Base-by-base conservation (phyloP, 1,284 basidiomycete genomes). In the Butyriboletus regius region DNA sequence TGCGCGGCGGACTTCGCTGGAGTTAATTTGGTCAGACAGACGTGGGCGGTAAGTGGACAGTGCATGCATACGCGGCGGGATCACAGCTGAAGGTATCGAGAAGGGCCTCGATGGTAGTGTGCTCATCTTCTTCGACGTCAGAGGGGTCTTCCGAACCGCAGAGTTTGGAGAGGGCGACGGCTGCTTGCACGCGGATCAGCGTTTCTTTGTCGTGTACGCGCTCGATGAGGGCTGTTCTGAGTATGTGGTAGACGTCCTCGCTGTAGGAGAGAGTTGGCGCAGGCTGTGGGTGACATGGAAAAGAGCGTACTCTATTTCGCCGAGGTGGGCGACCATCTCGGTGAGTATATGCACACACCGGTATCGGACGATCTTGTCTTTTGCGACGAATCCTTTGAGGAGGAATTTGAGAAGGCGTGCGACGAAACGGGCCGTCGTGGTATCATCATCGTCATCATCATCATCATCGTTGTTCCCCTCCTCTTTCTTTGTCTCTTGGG, bases 1-100 rank as follows among this genome's bases (percentile, higher is more conserved):
- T 0, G 91, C 88, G 20, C 91, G 82, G 13, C 95, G 89, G 8
- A 96, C 94, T 60, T 98, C 94, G 3, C 91, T 94, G 46, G 26
- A 4, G 6, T 29, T 40, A 35, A 44, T 47, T 34, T 10, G 17
- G 6, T 37, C 7, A 38, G 55, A 9, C 49, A 35, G 38, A 38
- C 26, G 53, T 41, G 26, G 22, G 12, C 26, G 39, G 10, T 24
- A 7, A 18, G 33, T 15, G 33, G 22, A 36, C 12, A 22, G 44
- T 14, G 29, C n/a, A 39, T 3, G 77, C 89, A 62, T 62, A 93
- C 87, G 87, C 75, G 9, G 91, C 81, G 1, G 85, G 75, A 59
- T 97, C 95, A 57, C 82, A 80, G 17, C 76, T 75, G 15, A 96
- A 69, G 3, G 85, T 73, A 22, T 93, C 85, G 5, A 91, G 68